Evolutionary conservation across 495 filamentous ascomycete genomes (phyloP).

Genomic region (Aspergillus incahuasiensis): DNA sequence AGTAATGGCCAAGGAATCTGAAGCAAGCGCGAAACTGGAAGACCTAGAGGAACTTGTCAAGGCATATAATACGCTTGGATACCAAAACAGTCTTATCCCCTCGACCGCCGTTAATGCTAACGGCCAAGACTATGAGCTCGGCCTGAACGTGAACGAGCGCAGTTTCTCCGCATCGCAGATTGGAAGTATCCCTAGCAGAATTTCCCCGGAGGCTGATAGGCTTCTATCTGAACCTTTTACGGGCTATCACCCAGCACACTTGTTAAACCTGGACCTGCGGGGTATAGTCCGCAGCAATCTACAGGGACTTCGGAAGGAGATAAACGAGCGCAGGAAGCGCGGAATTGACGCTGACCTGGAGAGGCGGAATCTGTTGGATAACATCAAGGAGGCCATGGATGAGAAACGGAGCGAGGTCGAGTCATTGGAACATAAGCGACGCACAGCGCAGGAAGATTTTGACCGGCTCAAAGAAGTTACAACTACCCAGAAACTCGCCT

Average conservation of each 20-base stretch:
- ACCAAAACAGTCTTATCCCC: conserved; percentile 88
- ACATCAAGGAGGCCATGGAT: conserved; percentile 89
- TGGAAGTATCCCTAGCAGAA: conserved; percentile 49
- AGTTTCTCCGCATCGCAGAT: conserved; percentile 74
- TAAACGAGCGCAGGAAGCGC: conserved; percentile 75
- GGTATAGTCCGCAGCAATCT: conserved; percentile 76
- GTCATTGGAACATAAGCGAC: conserved; percentile 77
- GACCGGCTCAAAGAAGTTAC: conserved; percentile 90
- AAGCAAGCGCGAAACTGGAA: conserved; percentile 78
- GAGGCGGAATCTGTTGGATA: conserved; percentile 84
- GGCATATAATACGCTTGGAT: conserved; percentile 86
- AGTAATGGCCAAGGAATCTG: conserved; percentile 75
- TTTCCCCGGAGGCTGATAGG: conserved; percentile 52
- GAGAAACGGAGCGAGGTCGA: conserved; percentile 92
- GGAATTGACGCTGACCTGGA: conserved; percentile 85
- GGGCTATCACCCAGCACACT: conserved; percentile 83
- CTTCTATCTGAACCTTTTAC: conserved; percentile 74
- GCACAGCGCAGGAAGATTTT: conserved; percentile 85
- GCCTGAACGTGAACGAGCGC: conserved; percentile 67
- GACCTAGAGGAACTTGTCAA: conserved; percentile 83
- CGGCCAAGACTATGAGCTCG: conserved; percentile 76
- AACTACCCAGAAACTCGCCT: conserved; percentile 76
- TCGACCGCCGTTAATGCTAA: conserved; percentile 78
- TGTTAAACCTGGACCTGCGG: conserved; percentile 81
- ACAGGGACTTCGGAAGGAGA: conserved; percentile 72